Conservation (phyloP, 352 stramenopile genomes). For the Pythium graminicola region DNA sequence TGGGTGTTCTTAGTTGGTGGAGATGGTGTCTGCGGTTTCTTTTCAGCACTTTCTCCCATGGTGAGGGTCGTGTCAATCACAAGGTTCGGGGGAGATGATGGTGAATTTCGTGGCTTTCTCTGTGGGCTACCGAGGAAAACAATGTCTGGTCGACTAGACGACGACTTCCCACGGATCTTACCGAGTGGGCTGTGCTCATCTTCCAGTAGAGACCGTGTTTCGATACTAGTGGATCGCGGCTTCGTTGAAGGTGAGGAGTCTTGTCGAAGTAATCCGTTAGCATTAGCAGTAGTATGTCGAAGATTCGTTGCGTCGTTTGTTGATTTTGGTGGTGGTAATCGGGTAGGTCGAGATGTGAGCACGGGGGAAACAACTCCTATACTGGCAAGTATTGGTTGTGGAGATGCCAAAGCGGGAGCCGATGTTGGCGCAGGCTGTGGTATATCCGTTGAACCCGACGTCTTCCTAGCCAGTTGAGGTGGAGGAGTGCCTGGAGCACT, state of each 20-base stretch:
- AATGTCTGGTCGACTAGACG: constrained; percentile 13
- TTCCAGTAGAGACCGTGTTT: constrained; percentile 10
- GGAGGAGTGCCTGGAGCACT: constrained; percentile 12
- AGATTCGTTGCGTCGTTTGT: neutral
- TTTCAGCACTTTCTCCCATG: constrained; percentile 1
- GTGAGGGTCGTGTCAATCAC: constrained; percentile 2
- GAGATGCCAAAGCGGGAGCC: neutral
- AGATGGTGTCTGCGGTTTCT: neutral
- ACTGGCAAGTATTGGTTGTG: neutral
- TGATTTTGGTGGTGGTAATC: neutral
- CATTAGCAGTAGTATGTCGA: neutral
- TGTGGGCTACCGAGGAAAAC: constrained; percentile 17
- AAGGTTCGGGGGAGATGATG: constrained; percentile 7
- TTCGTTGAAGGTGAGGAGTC: constrained; percentile 11
- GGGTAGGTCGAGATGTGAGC: neutral
- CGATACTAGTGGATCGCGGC: constrained; percentile 10
- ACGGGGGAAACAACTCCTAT: neutral
- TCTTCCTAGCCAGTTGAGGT: constrained; percentile 9
- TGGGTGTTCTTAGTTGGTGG: neutral
- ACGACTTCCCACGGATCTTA: neutral
- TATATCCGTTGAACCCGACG: constrained; percentile 7
- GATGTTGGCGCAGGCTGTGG: neutral
- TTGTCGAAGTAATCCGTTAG: constrained; percentile 10
- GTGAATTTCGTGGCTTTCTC: constrained; percentile 7
- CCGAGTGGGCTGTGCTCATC: constrained; percentile 7